Conservation (phyloP, 371 early-diverging fungal species). For the Mortierella sp. region DNA sequence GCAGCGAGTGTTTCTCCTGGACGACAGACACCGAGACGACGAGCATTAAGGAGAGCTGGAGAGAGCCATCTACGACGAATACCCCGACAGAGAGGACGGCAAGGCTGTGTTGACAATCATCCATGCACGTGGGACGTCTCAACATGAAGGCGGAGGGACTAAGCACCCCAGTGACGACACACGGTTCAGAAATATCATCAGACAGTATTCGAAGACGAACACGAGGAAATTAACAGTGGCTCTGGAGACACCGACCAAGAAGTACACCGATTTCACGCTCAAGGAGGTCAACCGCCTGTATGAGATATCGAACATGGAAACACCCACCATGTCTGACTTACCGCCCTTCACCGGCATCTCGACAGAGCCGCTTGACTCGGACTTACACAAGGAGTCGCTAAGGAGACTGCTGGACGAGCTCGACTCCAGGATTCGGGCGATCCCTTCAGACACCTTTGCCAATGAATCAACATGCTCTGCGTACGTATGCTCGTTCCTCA, state of each 20-base stretch:
- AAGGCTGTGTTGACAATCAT: conserved; percentile 30
- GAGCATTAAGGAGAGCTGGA: conserved; percentile 14
- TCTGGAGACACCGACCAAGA: conserved; percentile 47
- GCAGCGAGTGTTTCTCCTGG: conserved; percentile 20
- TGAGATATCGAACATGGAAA: conserved; percentile 31
- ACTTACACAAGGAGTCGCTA: conserved; percentile 34
- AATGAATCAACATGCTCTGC: conserved; percentile 35
- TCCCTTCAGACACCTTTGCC: not conserved
- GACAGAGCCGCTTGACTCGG: conserved; percentile 29
- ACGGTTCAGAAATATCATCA: conserved; percentile 26
- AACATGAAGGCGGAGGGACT: conserved; percentile 27
- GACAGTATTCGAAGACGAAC: conserved; percentile 22
- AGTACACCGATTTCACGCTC: conserved; percentile 36
- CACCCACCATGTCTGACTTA: conserved; percentile 22
- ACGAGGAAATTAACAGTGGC: conserved; percentile 31
- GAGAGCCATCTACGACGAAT: conserved; percentile 19
- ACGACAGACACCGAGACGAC: conserved; percentile 25
- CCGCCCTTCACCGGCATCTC: conserved; percentile 32
- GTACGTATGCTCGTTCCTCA: conserved; percentile 35
- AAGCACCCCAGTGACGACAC: conserved; percentile 29
- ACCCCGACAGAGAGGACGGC: conserved; percentile 21
- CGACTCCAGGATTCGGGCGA: conserved; percentile 26
- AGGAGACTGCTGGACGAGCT: conserved; percentile 31
- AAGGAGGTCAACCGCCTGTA: conserved; percentile 41
- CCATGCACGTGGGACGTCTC: conserved; percentile 20